Evolutionary conservation across 768 basidiomycete genomes (phyloP), one percentile per base, ranked within the genome.

Genomic region (Xanthoconium purpureum): DNA sequence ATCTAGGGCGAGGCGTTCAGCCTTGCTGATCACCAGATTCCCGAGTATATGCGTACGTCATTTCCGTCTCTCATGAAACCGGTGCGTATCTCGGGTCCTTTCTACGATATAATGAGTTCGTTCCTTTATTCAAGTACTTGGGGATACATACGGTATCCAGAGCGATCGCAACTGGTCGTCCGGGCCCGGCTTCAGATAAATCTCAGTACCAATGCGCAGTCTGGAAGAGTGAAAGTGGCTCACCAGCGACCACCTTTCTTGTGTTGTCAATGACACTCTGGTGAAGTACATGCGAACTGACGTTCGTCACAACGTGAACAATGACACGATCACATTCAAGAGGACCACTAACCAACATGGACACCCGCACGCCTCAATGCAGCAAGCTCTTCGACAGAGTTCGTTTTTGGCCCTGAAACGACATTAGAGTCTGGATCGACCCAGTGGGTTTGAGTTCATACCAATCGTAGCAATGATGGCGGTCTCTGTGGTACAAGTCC

Each of bases 271-370:
- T 94, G 64, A 98, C 97, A 62, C 91, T 94, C 77, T 99, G 94
- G 77, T 98, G 97, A 73, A 99, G 83, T 99, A 98, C 97, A 99
- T 98, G 76, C 97, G 95, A 61, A 99, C 97, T 98, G 64, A 29
- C 3, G 44, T 32, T 42, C 52, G 40, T 55, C 52, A 30, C 33
- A 55, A 55, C 56, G 54, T 63, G 36, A 58, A 54, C 20, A 47
- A 48, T 42, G 38, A 33, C 35, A 43, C 28, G 14, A 58, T 24
- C 17, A 18, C 8, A n/a, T 42, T 36, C 50, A 3, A 43, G 18
- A 47, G 40, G 40, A 15, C 49, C 24, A 79, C 93, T 62, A 58
- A 96, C 96, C 95, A 71, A 99, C 89, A 80, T 98, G 98, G 74
- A 99, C 91, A 69, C 97, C 97, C 37, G 95, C 95, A 56, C 85